Evolutionary conservation across 2,329 filamentous ascomycete species (phyloP), one percentile per base, ranked within the genome.

Genomic region (Hypocrella siamensis): DNA sequence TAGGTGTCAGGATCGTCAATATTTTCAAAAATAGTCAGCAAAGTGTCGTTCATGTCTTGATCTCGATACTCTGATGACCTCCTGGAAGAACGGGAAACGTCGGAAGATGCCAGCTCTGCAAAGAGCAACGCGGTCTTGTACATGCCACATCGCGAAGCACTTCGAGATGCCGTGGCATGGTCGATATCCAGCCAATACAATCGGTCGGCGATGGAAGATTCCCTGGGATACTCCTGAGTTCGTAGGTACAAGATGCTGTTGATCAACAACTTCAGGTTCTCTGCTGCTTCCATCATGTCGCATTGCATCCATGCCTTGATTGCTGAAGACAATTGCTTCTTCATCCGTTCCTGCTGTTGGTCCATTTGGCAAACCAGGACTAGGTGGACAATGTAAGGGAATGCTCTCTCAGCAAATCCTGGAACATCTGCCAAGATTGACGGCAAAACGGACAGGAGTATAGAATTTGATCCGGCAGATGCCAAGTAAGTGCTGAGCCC

Each of bases 1-100:
- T 93, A 98, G 1, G 85, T 79, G 51, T 99, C 90, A 2, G 86
- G 88, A 46, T 99, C 92, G 47, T 94, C 86, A 29, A 98, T 80
- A 38, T 83, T 88, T 47, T 83, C 79, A 50, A 90, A 98, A 3
- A 98, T 86, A 1, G 70, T 63, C 28, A 93, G 65, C 10, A 96
- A 61, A 2, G 92, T 63, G 19, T 81, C 72, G 4, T 70, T 65
- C 6, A 81, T 69, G 17, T 75, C 58, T 29, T 61, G 48, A 41
- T 67, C 57, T 41, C 59, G 62, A 30, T 62, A 47, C 3, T 61
- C 56, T 3, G 78, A 84, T 7, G 79, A 79, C 31, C 81, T 70
- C 36, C 81, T 67, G 27, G 79, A 78, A 14, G 64, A 55, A 21
- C 69, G 63, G 3, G 60, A 48, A 1, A 57, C 53, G 26, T 75